Base-by-base conservation (phyloP, 352 stramenopile species). In the Globisporangium spiculum region DNA sequence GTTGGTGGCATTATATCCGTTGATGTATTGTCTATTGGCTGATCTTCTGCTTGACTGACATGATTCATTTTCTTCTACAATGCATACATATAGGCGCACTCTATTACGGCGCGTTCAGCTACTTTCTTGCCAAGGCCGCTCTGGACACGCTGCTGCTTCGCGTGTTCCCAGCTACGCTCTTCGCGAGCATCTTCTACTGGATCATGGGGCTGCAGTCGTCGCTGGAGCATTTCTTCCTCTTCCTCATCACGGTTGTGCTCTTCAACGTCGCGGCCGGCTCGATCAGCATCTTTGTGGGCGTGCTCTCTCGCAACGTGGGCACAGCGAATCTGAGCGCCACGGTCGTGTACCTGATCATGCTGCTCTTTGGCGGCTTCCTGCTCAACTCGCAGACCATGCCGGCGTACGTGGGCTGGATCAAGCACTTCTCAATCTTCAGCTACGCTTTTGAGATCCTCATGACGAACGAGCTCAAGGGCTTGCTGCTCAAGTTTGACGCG, bases 371-470 rank as follows among this genome's bases (percentile, higher is more conserved):
- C n/a, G 88, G 88, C n/a, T 93, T 94, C 60, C 65, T 96, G 63
- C 82, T 96, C 59, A 93, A 96, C 70, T 83, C 88, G 18, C 83
- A 93, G 74, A 90, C 85, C 26, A 93, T 96, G 77, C 81, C 80
- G 34, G 58, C 67, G 46, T 84, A 68, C 24, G 80, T 93, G 10
- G 80, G 70, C 12, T 93, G 83, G 83, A 58, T 96, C 60, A 86
- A 94, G 63, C 84, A 92, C 60, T 72, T 94, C 18, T 94, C 86
- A 27, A 89, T 94, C 69, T 96, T 94, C 71, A 91, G 78, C 65
- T 96, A 96, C 67, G 88, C 83, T 36, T 96, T 94, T 53, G 88
- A 96, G 65, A 89, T 94, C 63, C 81, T 94, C 64, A 92, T 94
- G 83, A 90, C 82, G 6, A 94, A 93, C 67, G 87, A 94, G 63